Evolutionary conservation across 1,139 yeast species (phyloP).

Genomic region (Pneumocystis wakefieldiae): DNA sequence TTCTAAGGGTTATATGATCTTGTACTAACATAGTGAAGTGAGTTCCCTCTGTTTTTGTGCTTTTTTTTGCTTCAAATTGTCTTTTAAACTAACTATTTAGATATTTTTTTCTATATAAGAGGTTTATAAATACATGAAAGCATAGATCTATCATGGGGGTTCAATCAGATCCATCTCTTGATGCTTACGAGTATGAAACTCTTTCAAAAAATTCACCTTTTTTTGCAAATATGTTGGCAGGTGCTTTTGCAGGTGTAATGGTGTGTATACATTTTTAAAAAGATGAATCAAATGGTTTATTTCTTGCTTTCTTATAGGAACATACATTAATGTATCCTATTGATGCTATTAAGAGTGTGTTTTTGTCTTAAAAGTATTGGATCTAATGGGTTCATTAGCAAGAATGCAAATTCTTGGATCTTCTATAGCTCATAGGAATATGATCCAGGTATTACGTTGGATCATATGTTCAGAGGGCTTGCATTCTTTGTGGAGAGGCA

Average conservation of each 20-base stretch:
- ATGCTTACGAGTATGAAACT: slow-evolving; percentile 62
- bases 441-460: slow-evolving; percentile 49
- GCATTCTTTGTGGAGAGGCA: slow-evolving; percentile 83
- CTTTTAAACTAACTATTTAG: background rate
- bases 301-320: slow-evolving; percentile 29
- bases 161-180: background rate
- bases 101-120: background rate
- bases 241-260: slow-evolving; percentile 97
- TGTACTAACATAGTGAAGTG: background rate
- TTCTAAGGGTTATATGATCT: background rate
- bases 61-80: background rate
- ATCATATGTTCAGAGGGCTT: slow-evolving; percentile 88
- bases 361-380: background rate
- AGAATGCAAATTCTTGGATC: slow-evolving; percentile 68
- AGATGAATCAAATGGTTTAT: background rate
- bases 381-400: slow-evolving; percentile 29
- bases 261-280: slow-evolving; percentile 7
- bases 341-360: slow-evolving; percentile 54
- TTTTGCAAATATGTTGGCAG: slow-evolving; percentile 71
- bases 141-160: background rate
- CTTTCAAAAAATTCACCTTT: slow-evolving; percentile 79
- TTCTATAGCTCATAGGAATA: slow-evolving; percentile 29
- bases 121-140: background rate
- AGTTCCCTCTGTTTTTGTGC: background rate
- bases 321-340: slow-evolving; percentile 95